Conservation (phyloP, 345 rosid species). For the Lepidium didymum region DNA sequence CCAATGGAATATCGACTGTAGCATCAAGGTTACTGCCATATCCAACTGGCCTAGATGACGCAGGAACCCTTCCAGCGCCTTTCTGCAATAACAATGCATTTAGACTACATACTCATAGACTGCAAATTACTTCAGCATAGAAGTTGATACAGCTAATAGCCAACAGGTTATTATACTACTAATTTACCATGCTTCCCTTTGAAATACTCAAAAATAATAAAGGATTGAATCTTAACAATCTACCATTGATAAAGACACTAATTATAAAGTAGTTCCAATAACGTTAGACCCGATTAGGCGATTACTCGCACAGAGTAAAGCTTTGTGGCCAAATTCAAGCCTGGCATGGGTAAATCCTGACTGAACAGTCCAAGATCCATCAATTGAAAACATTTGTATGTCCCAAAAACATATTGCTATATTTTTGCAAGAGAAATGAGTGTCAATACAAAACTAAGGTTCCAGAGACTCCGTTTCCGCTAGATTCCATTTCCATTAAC, state of each 20-base stretch:
- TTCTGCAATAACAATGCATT: conserved; percentile 34
- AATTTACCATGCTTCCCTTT: too few species aligned
- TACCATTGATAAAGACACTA: background rate
- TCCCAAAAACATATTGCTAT: background rate
- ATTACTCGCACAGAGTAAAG: background rate
- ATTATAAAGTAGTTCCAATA: background rate
- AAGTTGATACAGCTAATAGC: background rate
- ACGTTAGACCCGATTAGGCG: background rate
- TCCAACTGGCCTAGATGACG: conserved; percentile 47
- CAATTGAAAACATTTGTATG: background rate
- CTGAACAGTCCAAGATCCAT: background rate
- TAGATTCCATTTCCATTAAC: background rate
- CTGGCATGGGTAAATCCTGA: background rate
- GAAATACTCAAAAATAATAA: too few species aligned
- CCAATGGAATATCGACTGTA: conserved; percentile 76
- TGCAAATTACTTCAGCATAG: background rate
- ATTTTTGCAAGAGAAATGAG: background rate
- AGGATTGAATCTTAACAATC: background rate
- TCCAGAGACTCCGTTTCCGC: background rate
- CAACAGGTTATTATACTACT: too few species aligned
- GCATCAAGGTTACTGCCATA: conserved; percentile 63
- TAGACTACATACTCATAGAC: background rate
- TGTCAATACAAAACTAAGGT: background rate
- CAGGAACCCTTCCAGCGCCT: conserved; percentile 35
- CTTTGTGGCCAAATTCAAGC: background rate